phyloP scores from a whole-genome alignment of 331 rosid genomes.

The Quercus phellos region DNA sequence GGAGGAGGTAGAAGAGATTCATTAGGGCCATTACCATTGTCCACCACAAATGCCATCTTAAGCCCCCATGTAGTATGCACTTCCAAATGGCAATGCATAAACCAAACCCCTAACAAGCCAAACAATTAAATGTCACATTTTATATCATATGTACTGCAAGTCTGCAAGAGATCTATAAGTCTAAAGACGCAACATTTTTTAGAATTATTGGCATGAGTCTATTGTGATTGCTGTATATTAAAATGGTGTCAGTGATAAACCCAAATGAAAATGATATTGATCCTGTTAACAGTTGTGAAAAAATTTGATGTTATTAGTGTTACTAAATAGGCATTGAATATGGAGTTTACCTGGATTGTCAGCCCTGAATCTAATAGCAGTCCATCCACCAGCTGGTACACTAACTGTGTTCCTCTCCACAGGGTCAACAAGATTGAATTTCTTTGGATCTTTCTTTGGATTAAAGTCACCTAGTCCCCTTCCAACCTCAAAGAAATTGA shows the following conservation, averaged over 20 bases:
- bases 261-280: no score
- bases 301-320: no score
- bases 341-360: conserved; percentile 73
- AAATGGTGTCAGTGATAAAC: no score
- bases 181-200: no score
- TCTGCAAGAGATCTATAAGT: no score
- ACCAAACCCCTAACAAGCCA: conserved; percentile 41
- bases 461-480: conserved; percentile 67
- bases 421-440: conserved; percentile 73
- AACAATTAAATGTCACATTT: not conserved
- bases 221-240: no score
- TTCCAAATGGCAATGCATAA: conserved; percentile 53
- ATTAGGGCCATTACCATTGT: conserved; percentile 44
- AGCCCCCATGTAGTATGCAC: conserved; percentile 53
- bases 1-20: conserved; percentile 44
- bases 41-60: conserved; percentile 56
- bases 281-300: no score
- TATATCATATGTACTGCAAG: no score
- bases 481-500: conserved; percentile 78
- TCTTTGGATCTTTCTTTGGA: conserved; percentile 39
- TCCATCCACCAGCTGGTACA: conserved; percentile 81
- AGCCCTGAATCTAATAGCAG: conserved; percentile 69
- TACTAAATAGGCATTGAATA: no score
- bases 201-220: no score
- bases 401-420: conserved; percentile 76